Percentiles rank a stretch among this genome's conserved stretches.
phyloP scores from a whole-genome alignment of 106 monocot species.

The Dendrobium nobile region DNA sequence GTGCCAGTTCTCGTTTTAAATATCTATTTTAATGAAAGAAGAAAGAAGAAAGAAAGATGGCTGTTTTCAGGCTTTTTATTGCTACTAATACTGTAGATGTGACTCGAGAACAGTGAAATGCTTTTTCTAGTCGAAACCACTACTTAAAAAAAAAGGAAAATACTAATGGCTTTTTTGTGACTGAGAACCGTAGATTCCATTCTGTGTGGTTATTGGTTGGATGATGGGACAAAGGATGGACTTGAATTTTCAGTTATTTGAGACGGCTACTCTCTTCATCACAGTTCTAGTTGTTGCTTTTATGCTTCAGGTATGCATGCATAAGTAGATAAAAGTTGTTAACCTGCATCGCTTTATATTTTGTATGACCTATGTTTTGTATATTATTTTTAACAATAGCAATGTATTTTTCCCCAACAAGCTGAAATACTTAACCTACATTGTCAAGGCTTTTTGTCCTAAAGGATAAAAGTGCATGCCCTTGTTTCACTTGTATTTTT shows the following conservation, averaged over 20 bases:
- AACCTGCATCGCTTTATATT: neutral
- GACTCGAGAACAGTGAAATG: neutral
- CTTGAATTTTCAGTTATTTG: constrained; percentile 90
- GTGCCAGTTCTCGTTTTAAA: neutral
- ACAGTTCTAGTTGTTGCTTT: constrained; percentile 90
- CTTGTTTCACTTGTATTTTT: too few species aligned
- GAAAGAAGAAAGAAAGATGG: too few species aligned
- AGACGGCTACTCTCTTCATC: constrained; percentile 84
- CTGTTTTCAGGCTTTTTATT: neutral
- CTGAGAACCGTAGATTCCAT: constrained; percentile 62
- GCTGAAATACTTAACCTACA: too few species aligned
- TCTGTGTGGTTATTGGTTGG: constrained; percentile 94
- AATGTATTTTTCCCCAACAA: neutral
- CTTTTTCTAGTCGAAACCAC: neutral
- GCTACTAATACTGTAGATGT: neutral
- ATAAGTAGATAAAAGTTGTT: neutral
- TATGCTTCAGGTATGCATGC: constrained; percentile 70
- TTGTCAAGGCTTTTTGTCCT: too few species aligned
- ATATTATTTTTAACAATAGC: neutral
- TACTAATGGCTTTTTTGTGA: constrained; percentile 7
- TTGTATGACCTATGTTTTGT: neutral
- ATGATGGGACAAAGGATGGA: constrained; percentile 79
- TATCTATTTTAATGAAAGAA: neutral
- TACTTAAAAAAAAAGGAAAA: too few species aligned
- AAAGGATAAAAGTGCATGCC: too few species aligned